Evolutionary conservation across 257 asterid genomes (phyloP).

Genomic region (Fraxinus anomala): DNA sequence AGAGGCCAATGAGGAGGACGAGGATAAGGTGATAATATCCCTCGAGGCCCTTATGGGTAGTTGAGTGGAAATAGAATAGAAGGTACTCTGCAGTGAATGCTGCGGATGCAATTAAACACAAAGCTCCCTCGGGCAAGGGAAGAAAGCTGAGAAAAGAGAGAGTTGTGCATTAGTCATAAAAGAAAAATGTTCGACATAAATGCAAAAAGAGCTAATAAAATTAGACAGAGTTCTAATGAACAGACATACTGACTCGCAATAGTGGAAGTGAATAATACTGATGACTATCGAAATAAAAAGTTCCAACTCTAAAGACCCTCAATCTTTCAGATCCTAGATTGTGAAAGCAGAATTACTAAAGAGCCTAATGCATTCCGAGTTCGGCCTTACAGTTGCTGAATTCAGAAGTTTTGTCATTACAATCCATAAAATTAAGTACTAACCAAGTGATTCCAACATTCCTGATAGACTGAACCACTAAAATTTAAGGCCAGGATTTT

Average conservation of each 20-base stretch:
- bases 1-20: slow-evolving; percentile 79
- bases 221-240: background rate
- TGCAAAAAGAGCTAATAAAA: background rate
- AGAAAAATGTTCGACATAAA: background rate
- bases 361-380: background rate
- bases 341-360: background rate
- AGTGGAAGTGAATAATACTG: background rate
- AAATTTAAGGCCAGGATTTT: too few species aligned
- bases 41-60: slow-evolving; percentile 92
- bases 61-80: slow-evolving; percentile 88
- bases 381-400: background rate
- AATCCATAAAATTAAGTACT: too few species aligned
- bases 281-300: too few species aligned
- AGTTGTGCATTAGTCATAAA: background rate
- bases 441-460: too few species aligned
- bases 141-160: slow-evolving; percentile 53
- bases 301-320: too few species aligned
- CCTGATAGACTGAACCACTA: too few species aligned
- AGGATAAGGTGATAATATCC: slow-evolving; percentile 93
- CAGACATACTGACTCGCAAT: background rate
- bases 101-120: slow-evolving; percentile 68
- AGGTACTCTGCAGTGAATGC: slow-evolving; percentile 93
- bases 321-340: background rate
- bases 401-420: background rate
- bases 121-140: slow-evolving; percentile 78